phyloP scores from a whole-genome alignment of 148 eudicot genomes.

The Persicaria maculosa region DNA sequence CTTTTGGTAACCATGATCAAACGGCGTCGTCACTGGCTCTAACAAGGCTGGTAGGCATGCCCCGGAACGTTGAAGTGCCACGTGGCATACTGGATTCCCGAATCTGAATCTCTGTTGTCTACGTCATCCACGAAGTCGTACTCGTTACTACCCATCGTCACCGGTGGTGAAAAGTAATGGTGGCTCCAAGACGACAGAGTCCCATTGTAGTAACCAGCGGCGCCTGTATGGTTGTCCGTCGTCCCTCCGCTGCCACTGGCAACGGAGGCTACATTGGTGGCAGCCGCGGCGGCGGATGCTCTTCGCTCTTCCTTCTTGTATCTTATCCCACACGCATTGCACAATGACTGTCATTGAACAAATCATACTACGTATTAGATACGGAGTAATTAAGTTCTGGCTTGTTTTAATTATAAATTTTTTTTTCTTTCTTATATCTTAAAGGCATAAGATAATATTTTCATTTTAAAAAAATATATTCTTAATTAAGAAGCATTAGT shows the following conservation, averaged over 20 bases:
- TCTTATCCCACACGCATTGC: slow-evolving; percentile 14
- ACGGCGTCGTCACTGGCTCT: too few relatives aligned
- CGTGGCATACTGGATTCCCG: slow-evolving; percentile 44
- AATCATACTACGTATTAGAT: too few relatives aligned
- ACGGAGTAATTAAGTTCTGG: too few relatives aligned
- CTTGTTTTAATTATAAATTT: too few relatives aligned
- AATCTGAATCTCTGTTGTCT: slow-evolving; percentile 5
- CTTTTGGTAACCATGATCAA: too few relatives aligned
- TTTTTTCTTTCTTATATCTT: too few relatives aligned
- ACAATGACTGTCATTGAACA: neutral
- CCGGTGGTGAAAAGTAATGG: slow-evolving; percentile 41
- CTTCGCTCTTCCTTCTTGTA: slow-evolving; percentile 16
- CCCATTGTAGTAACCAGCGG: neutral
- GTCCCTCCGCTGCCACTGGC: neutral
- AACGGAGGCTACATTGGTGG: neutral
- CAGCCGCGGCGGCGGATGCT: slow-evolving; percentile 3
- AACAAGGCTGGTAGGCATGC: slow-evolving; percentile 44
- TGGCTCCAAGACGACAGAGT: slow-evolving; percentile 33
- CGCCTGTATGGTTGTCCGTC: neutral
- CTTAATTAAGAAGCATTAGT: too few relatives aligned
- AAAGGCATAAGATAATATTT: too few relatives aligned
- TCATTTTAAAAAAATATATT: too few relatives aligned
- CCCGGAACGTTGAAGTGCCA: slow-evolving; percentile 57
- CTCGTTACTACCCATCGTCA: slow-evolving; percentile 44
- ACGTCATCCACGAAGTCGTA: slow-evolving; percentile 55